These are phyloP conservation scores for Harringtonia aguacate DNA, from an alignment of 2,329 filamentous ascomycete genomes.

Conservation along the genomic window DNA sequence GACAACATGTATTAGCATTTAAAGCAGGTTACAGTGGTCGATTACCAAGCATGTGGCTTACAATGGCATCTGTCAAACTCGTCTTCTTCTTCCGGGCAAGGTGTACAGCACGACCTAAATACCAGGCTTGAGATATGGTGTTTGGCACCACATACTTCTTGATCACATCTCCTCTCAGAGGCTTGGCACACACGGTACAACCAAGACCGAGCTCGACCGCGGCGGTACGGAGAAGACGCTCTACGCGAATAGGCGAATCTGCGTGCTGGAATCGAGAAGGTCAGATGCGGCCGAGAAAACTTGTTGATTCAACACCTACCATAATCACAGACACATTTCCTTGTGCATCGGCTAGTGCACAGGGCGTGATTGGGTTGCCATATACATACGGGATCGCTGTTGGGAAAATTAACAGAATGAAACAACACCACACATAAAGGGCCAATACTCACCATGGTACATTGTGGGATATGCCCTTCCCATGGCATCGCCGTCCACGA, in stretches of 20 bases:
- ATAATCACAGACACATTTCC: conserved; percentile 24
- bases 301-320: conserved; percentile 10
- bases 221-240: conserved; percentile 23
- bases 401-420: too few relatives aligned
- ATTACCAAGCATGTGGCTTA: too few relatives aligned
- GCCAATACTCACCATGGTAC: conserved; percentile 25
- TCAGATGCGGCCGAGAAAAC: neutral
- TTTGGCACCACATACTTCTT: conserved; percentile 30
- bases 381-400: conserved; percentile 28
- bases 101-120: conserved; percentile 36
- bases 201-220: conserved; percentile 27
- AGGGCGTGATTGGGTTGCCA: conserved; percentile 24
- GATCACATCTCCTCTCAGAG: conserved; percentile 15
- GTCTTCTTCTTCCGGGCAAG: conserved; percentile 27
- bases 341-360: conserved; percentile 24
- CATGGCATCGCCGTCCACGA: conserved; percentile 46
- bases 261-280: conserved; percentile 5
- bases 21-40: too few relatives aligned
- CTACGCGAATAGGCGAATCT: conserved; percentile 23
- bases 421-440: too few relatives aligned
- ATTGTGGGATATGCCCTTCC: conserved; percentile 42
- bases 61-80: conserved; percentile 32
- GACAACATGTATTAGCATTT: too few relatives aligned
- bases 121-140: conserved; percentile 26
- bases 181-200: conserved; percentile 23